Evolutionary conservation across 2,329 filamentous ascomycete genomes (phyloP), one percentile per base, ranked within the genome.

Genomic region (Arthrobotrys entomopaga): DNA sequence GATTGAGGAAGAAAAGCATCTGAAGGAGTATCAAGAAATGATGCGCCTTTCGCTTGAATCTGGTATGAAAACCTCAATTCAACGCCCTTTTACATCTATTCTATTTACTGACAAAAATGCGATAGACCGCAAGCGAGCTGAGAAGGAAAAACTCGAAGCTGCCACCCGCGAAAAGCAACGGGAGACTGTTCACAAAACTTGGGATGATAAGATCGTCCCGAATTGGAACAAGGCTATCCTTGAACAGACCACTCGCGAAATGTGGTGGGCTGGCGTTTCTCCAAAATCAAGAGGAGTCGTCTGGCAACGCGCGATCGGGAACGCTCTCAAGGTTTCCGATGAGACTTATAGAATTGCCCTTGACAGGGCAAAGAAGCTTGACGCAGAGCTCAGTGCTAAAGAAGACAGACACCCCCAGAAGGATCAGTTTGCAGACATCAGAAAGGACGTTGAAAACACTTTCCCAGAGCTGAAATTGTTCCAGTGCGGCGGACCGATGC

Each of bases 11-110:
- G 91, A 88, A 80, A 90, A 89, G 77, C 95, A 99, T 81, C 81
- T 99, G 77, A 93, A 87, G 79, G 89, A 95, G 80, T 95, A 93
- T 80, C 89, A 93, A 82, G 88, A 86, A 81, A 93, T 95, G 90
- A 91, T 94, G 89, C 77, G 77, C 83, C 76, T 82, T 19, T 83
- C 85, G 11, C 82, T 83, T 60, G 84, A 86, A 79, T 82, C 83
- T 71, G 81, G 82, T 83, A 80, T 78, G 81, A 73, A 40, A 52
- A 38, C 13, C 3, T 50, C 3, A 13, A 29, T 24, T 40, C 16
- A 6, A n/a, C 29, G 6, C 29, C 29, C 29, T 34, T 26, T 34
- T 34, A 34, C 13, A 67, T 2, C 8, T 42, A n/a, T 2, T 50
- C 19, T 24, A 22, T 26, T 56, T 46, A 49, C 26, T 24, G 48